Base-by-base conservation (phyloP, 768 basidiomycete genomes). In the Suillus alpinus region DNA sequence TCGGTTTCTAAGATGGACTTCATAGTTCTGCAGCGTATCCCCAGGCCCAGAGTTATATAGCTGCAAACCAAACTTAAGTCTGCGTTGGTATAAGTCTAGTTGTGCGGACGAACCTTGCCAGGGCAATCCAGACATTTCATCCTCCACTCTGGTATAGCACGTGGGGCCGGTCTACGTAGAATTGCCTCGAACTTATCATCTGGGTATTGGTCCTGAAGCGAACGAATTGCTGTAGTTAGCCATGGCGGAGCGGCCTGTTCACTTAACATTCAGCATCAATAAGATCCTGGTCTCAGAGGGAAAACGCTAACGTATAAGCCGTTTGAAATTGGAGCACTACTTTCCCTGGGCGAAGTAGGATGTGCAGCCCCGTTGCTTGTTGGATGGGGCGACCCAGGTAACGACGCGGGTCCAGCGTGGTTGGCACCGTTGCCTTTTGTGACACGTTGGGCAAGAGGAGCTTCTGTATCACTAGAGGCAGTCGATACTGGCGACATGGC, bases 121-220 rank as follows among this genome's bases (percentile, higher is more conserved):
- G 94, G 94, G 74, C 94, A 95, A 72, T 97, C 94, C 65, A 86
- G 69, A 72, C 94, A 97, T 73, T 90, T 94, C 69, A 96, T 83
- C 18, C 93, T 84, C 95, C 95, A 98, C 73, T 96, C 94, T 6
- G 85, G 82, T 26, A 78, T 73, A n/a, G 78, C 80, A 13, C 77
- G 79, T 47, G 82, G 78, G 34, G 79, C 78, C 7, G 81, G 76
- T 68, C 85, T 88, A 34, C 85, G 82, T 37, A 86, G 75, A 36
- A 91, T 85, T 18, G 91, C 84, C 65, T 92, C 89, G 66, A 98
- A 95, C 61, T 73, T 84, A 73, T 98, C 95, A 63, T 91, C 83
- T 2, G 88, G 87, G 69, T 92, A 95, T 73, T 81, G 84, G 9
- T 76, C 73, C 67, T 88, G 86, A 81, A 95, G 84, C 1, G 76